Base-by-base conservation (phyloP, 352 stramenopile species). In the Globisporangium cederbergense region DNA sequence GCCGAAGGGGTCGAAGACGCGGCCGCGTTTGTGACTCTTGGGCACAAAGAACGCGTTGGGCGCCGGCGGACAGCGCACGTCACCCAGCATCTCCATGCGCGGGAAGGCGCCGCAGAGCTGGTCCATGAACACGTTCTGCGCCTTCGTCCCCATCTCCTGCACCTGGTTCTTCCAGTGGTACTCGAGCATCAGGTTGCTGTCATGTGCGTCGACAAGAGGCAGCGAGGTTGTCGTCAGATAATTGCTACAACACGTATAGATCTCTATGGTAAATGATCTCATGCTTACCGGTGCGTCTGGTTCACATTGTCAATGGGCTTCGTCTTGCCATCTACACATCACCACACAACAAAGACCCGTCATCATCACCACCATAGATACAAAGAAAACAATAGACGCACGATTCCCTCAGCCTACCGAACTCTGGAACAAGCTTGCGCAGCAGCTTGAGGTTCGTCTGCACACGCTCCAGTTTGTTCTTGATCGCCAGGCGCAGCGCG, bases 161-260 rank as follows among this genome's bases (percentile, higher is more conserved):
- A 95, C 86, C 52, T 92, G 84, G 66, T 90, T 92, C 66, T 95
- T 95, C 86, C 86, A 95, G 64, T 95, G 84, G 52, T 93, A 95
- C 78, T 95, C 86, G 22, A 95, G 79, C 83, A 93, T 89, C 59
- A 95, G 77, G 66, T 95, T 95, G 56, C 78, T 84, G 32, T 9
- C 1, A 28, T 58, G 2, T 43, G 10, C 34, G 45, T 16, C 51
- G 54, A 57, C 7, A 50, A 22, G 2, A 59, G 11, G 32, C 9
- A 46, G 14, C 59, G 20, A 72, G 18, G 42, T 9, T 38, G 18
- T 18, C 18, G 51, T 38, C 50, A 38, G 14, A 56, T 22, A 25
- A 46, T 13, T 14, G 14, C 28, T 40, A 42, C 3, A 22, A 16
- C 20, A 6, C 4, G 11, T n/a, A 56, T 16, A 11, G 11, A 18